Percentiles rank a stretch among this genome's conserved stretches.
These are phyloP conservation scores for Lactarius indigo DNA, from an alignment of 768 basidiomycete species.

Conservation along the genomic window DNA sequence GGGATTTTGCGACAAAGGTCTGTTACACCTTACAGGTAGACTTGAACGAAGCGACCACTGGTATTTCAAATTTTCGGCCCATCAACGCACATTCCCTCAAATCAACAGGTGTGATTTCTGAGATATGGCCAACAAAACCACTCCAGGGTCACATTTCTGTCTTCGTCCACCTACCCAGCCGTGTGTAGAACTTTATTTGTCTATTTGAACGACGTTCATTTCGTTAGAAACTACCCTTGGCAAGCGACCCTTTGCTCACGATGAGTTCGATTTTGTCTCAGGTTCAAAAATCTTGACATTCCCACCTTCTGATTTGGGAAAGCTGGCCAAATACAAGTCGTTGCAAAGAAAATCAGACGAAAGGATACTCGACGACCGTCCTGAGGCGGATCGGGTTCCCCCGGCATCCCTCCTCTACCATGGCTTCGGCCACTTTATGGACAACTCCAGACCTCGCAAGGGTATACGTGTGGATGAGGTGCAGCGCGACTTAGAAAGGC, in stretches of 20 bases:
- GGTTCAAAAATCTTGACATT: neutral
- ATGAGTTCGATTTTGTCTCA: neutral
- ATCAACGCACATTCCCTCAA: too few species aligned
- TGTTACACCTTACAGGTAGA: too few species aligned
- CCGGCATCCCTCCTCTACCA: neutral
- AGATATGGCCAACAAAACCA: too few species aligned
- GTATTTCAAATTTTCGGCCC: too few species aligned
- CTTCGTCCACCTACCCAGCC: too few species aligned
- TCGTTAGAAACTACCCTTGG: neutral
- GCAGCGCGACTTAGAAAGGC: too few species aligned
- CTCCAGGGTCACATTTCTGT: too few species aligned
- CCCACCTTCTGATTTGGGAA: neutral
- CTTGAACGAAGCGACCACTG: too few species aligned
- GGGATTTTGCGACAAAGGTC: too few species aligned
- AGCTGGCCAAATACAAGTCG: neutral
- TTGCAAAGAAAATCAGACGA: neutral
- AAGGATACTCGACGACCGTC: neutral
- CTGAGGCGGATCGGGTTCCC: neutral
- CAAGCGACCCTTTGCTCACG: neutral
- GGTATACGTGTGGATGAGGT: too few species aligned
- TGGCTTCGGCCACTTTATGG: neutral
- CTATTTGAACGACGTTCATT: neutral
- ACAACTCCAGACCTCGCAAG: neutral
- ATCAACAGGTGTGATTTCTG: too few species aligned
- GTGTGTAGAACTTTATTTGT: too few species aligned